Conservation (phyloP, 768 basidiomycete species). For the Boletus vinaceobasis region DNA sequence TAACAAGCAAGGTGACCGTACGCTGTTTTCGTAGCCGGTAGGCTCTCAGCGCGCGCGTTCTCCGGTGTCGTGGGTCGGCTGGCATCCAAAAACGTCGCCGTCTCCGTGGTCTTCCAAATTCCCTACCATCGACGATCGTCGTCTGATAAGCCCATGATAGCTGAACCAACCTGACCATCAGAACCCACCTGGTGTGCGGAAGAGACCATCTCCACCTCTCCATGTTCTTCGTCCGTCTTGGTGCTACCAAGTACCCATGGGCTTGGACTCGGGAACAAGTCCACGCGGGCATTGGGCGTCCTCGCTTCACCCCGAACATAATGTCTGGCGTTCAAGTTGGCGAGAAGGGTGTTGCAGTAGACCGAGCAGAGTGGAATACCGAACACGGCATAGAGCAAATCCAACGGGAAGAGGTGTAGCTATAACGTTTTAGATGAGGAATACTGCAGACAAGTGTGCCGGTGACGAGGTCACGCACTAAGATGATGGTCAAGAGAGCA, state of each 20-base stretch:
- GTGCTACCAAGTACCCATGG: not conserved
- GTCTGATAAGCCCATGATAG: too few relatives aligned
- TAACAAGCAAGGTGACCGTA: too few relatives aligned
- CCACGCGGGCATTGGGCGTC: too few relatives aligned
- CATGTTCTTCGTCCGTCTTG: not conserved
- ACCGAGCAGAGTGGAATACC: slow-evolving; percentile 3
- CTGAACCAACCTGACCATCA: not conserved
- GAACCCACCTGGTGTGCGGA: not conserved
- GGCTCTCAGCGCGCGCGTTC: too few relatives aligned
- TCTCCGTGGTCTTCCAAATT: too few relatives aligned
- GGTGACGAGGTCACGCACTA: slow-evolving; percentile 2
- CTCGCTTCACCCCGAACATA: slow-evolving; percentile 1
- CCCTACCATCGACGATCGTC: too few relatives aligned
- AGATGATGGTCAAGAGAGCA: slow-evolving; percentile 30
- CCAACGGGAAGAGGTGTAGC: not conserved
- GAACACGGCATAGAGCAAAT: not conserved
- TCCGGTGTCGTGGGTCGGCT: too few relatives aligned
- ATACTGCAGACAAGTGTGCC: not conserved
- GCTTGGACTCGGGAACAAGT: not conserved
- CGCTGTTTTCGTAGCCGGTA: too few relatives aligned
- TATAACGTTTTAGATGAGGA: not conserved
- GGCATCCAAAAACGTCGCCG: too few relatives aligned
- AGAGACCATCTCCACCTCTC: not conserved
- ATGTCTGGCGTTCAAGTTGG: slow-evolving; percentile 10
- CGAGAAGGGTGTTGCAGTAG: slow-evolving; percentile 18